Evolutionary conservation across 164 flowering plant genomes (phyloP), one percentile per base, ranked within the genome.

Genomic region (Magnolia changhungtana): DNA sequence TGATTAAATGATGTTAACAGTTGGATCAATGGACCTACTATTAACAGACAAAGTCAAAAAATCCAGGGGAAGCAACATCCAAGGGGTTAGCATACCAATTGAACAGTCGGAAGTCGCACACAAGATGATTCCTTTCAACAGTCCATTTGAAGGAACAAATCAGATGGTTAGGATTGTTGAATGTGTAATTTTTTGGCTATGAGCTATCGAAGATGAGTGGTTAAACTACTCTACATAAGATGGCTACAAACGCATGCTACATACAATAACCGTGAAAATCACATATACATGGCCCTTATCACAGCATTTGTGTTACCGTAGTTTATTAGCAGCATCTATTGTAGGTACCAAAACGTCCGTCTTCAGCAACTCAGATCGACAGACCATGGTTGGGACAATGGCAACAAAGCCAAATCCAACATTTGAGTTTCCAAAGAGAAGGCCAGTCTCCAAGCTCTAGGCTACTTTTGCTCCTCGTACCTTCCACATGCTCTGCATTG

Each of bases 401-500:
- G 19, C 27, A 31, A 13, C 18, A 31, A 14, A n/a, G 52, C 58
- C 72, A 20, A 45, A 49, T 68, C 49, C 70, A 67, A 6, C 45
- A 23, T 29, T 18, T 18, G 24, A 29, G 13, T 70, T 49, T 24
- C 19, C 20, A 18, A 49, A 70, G 21, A 45, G 24, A n/a, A 70
- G 21, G 9, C 18, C 4, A 23, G 1, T 11, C n/a, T 3, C 9
- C 8, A 45, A 72, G 11, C 19, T 24, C 29, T 29, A 61, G 29
- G 67, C 14, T 6, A 16, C 19, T 19, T 73, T 59, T 29, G 51
- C 20, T 10, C 72, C 86, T 73, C 87, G 88, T 20, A 72, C 81
- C 84, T 82, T 86, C 97, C 97, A 92, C 75, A 65, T 67, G 68
- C 86, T 80, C 97, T 92, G 93, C 90, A 84, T 69, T 69, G 14